These are phyloP conservation scores for Crithidia bombi DNA, from an alignment of 208 protist species.

Conservation along the genomic window DNA sequence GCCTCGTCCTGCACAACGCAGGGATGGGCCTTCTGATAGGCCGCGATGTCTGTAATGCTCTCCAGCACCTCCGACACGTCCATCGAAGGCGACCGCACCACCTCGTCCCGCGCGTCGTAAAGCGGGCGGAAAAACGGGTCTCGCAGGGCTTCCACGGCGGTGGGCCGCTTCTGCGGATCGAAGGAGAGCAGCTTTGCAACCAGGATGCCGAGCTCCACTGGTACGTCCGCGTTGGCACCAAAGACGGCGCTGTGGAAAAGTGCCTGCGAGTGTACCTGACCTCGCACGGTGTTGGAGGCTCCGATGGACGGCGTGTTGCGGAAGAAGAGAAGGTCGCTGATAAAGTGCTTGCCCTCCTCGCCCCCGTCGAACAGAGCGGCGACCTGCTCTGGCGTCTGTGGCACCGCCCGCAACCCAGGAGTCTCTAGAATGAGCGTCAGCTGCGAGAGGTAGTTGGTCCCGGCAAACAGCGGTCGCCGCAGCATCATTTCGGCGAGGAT, in stretches of 20 bases:
- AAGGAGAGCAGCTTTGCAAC: slow-evolving; percentile 60
- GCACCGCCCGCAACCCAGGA: slow-evolving; percentile 86
- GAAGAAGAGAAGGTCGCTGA: slow-evolving; percentile 52
- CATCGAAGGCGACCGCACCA: slow-evolving; percentile 52
- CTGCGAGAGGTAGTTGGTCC: slow-evolving; percentile 65
- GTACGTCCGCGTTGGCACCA: slow-evolving; percentile 50
- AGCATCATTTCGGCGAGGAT: slow-evolving; percentile 89
- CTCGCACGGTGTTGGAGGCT: not conserved
- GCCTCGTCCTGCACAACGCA: slow-evolving; percentile 41
- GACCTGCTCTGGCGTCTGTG: slow-evolving; percentile 71
- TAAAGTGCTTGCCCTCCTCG: slow-evolving; percentile 66
- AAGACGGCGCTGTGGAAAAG: slow-evolving; percentile 65
- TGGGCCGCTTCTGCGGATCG: slow-evolving; percentile 58
- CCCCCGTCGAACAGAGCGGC: slow-evolving; percentile 68
- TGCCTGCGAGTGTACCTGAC: slow-evolving; percentile 24
- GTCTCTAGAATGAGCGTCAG: slow-evolving; percentile 58
- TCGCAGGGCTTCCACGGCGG: slow-evolving; percentile 64
- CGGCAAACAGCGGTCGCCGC: slow-evolving; percentile 93
- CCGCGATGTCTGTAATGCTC: slow-evolving; percentile 19
- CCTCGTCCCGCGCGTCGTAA: slow-evolving; percentile 48
- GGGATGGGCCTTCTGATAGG: slow-evolving; percentile 29
- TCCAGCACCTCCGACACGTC: slow-evolving; percentile 22
- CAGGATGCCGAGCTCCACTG: slow-evolving; percentile 44
- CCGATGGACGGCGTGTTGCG: slow-evolving; percentile 18
- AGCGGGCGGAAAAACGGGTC: slow-evolving; percentile 66